A percentile compares a stretch with the other conserved stretches of the same genome.
Conservation (phyloP, 306 rosid genomes). For the Potentilla sterilis region DNA sequence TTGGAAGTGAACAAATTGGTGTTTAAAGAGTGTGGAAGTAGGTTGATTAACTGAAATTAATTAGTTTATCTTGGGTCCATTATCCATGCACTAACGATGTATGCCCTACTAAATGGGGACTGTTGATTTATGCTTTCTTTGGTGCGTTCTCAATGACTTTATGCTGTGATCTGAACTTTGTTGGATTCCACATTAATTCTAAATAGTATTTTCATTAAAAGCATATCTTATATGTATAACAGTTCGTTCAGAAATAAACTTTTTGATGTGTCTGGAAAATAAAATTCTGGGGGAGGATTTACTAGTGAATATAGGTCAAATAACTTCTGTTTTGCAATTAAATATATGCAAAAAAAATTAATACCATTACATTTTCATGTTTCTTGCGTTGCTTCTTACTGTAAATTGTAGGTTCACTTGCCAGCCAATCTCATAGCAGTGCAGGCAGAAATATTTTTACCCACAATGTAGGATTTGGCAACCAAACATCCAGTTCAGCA, state of each 20-base stretch:
- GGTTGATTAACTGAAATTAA: not conserved
- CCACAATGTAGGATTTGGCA: slow-evolving; percentile 36
- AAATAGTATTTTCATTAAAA: not conserved
- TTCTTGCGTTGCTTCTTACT: slow-evolving; percentile 4
- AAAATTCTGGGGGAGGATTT: too few relatives aligned
- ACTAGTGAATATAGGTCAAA: too few relatives aligned
- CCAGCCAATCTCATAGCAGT: slow-evolving; percentile 32
- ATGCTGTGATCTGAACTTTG: not conserved
- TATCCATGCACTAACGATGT: not conserved
- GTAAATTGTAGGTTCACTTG: slow-evolving; percentile 27
- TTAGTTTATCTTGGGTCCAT: not conserved
- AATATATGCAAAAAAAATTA: not conserved
- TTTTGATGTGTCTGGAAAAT: too few relatives aligned
- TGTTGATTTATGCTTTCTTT: not conserved
- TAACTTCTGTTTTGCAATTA: not conserved
- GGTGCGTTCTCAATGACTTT: not conserved
- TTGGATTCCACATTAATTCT: not conserved
- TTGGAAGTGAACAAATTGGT: not conserved
- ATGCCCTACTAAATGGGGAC: too few relatives aligned
- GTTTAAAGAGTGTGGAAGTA: not conserved
- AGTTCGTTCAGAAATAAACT: too few relatives aligned
- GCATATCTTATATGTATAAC: too few relatives aligned
- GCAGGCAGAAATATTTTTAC: slow-evolving; percentile 35
- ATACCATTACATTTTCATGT: slow-evolving; percentile 4
- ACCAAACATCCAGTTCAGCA: slow-evolving; percentile 30